Conservation (phyloP, 2,329 filamentous ascomycete genomes). For the Chrysosporium keratinophilum region DNA sequence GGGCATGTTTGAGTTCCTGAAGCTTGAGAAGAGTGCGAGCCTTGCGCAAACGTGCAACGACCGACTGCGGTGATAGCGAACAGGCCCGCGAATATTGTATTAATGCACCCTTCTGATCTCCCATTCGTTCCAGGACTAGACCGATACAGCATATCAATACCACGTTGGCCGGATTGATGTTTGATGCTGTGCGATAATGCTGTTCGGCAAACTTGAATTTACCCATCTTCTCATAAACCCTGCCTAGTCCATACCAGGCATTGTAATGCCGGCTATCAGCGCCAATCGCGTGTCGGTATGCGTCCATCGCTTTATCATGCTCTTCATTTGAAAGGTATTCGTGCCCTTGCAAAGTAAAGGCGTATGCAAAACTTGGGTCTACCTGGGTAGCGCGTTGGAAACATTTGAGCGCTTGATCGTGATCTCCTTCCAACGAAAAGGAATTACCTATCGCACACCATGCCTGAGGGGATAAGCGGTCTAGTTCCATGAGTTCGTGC, state of each 20-base stretch:
- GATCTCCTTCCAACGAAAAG: conserved; percentile 82
- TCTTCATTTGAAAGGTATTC: conserved; percentile 95
- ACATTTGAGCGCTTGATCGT: conserved; percentile 86
- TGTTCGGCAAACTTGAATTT: conserved; percentile 83
- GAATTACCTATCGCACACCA: conserved; percentile 96
- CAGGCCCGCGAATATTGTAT: conserved; percentile 73
- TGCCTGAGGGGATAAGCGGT: conserved; percentile 82
- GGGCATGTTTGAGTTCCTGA: conserved; percentile 57
- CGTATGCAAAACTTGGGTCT: conserved; percentile 83
- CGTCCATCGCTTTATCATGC: conserved; percentile 82
- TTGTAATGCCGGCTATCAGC: conserved; percentile 90
- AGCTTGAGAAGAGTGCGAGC: conserved; percentile 75
- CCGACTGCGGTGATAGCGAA: conserved; percentile 67
- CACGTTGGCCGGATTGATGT: conserved; percentile 87
- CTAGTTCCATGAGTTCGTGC: conserved; percentile 76
- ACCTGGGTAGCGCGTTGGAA: conserved; percentile 92
- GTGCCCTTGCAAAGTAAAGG: conserved; percentile 89
- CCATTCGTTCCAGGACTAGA: conserved; percentile 77
- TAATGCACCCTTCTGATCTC: conserved; percentile 67
- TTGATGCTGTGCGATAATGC: conserved; percentile 78
- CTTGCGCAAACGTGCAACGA: conserved; percentile 85
- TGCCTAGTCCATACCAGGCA: conserved; percentile 84
- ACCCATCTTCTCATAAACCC: conserved; percentile 79
- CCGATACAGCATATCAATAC: conserved; percentile 90
- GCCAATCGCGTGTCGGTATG: conserved; percentile 75